phyloP scores from a whole-genome alignment of 768 basidiomycete genomes.

The Mycena haematopus region DNA sequence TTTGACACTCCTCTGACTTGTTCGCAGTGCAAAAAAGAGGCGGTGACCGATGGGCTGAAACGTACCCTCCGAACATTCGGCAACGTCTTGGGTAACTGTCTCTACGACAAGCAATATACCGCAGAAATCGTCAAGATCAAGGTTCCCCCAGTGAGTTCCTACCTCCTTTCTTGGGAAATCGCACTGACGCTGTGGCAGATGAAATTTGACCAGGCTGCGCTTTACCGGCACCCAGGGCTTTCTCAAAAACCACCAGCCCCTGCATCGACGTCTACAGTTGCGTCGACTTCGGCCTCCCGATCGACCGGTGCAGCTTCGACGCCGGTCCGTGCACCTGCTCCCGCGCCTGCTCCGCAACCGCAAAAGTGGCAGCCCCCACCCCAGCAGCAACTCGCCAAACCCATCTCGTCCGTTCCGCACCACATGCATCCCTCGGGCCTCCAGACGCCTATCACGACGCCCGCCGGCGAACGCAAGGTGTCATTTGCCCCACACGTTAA shows the following conservation, averaged over 20 bases:
- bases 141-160: slow-evolving; percentile 73
- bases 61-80: slow-evolving; percentile 92
- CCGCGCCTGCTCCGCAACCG: slow-evolving; percentile 23
- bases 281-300: too few relatives aligned
- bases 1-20: background rate
- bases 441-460: slow-evolving; percentile 28
- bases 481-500: slow-evolving; percentile 19
- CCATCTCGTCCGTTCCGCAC: slow-evolving; percentile 23
- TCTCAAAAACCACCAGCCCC: slow-evolving; percentile 15
- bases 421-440: slow-evolving; percentile 30
- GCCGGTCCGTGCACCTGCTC: slow-evolving; percentile 12
- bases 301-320: slow-evolving; percentile 11
- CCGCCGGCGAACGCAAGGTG: slow-evolving; percentile 27
- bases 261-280: slow-evolving; percentile 3
- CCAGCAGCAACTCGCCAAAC: slow-evolving; percentile 17
- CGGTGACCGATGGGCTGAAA: slow-evolving; percentile 94
- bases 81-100: slow-evolving; percentile 92
- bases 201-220: slow-evolving; percentile 70
- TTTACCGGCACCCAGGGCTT: slow-evolving; percentile 54
- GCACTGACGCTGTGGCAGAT: slow-evolving; percentile 43
- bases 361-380: slow-evolving; percentile 18
- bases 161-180: background rate
- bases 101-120: slow-evolving; percentile 94
- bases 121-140: slow-evolving; percentile 89
- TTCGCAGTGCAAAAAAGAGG: slow-evolving; percentile 94